Evolutionary conservation across 2,329 filamentous ascomycete species (phyloP).

Genomic region (Taxawa tesnikishii): DNA sequence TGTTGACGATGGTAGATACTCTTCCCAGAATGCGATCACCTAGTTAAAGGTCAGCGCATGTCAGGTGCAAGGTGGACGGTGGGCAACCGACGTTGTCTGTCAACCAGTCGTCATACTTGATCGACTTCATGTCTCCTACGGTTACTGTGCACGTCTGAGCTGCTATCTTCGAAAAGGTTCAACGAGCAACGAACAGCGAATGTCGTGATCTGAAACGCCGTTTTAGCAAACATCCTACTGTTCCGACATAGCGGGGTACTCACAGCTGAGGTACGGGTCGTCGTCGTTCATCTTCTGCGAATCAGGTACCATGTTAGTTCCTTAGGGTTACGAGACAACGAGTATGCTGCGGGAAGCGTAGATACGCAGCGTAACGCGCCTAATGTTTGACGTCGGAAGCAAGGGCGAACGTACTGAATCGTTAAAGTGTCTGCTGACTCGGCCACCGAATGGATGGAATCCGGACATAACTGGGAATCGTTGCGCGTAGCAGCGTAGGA

Average conservation of each 20-base stretch:
- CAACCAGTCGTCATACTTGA: constrained; percentile 82
- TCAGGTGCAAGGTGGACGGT: too few species aligned
- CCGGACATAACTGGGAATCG: constrained; percentile 15
- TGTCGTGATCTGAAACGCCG: constrained; percentile 45
- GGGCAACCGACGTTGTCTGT: constrained; percentile 77
- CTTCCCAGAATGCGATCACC: constrained; percentile 97
- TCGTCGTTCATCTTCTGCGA: too few species aligned
- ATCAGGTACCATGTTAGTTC: too few species aligned
- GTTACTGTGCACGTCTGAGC: constrained; percentile 48
- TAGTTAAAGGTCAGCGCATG: constrained; percentile 22
- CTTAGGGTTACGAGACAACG: too few species aligned
- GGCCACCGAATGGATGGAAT: constrained; percentile 42
- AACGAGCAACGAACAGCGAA: constrained; percentile 42
- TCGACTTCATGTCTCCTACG: constrained; percentile 73
- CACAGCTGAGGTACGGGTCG: constrained; percentile 59
- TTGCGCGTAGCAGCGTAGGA: neutral
- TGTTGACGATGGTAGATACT: constrained; percentile 25
- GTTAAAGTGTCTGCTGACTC: constrained; percentile 38
- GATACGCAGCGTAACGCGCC: too few species aligned
- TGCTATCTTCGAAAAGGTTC: neutral
- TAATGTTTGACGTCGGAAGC: too few species aligned
- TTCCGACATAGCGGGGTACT: constrained; percentile 23
- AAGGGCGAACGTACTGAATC: too few species aligned
- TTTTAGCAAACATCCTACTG: constrained; percentile 10
- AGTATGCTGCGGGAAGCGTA: too few species aligned